Conservation (phyloP, 371 early-diverging fungal species). For the Blakeslea trispora region DNA sequence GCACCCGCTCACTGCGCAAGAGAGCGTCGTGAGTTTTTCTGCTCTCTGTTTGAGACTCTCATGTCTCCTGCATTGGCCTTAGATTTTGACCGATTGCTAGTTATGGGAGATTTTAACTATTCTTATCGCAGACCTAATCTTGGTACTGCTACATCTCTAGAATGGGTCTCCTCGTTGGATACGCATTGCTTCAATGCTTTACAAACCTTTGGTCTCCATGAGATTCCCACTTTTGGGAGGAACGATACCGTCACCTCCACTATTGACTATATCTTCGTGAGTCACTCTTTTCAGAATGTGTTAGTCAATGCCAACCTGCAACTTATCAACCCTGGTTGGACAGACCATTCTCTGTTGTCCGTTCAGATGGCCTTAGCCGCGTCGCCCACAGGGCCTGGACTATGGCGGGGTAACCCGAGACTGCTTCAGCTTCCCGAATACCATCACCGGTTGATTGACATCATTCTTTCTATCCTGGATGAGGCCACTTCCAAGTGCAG, state of each 20-base stretch:
- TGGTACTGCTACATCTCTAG: too few relatives aligned
- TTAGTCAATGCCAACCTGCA: not conserved
- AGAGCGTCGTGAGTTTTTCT: too few relatives aligned
- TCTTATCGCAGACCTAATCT: not conserved
- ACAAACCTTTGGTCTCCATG: not conserved
- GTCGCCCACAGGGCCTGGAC: not conserved
- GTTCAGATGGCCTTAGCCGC: too few relatives aligned
- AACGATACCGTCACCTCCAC: not conserved
- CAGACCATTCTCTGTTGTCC: too few relatives aligned
- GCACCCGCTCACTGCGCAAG: not conserved
- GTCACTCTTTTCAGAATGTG: not conserved
- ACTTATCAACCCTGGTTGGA: too few relatives aligned
- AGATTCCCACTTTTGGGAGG: not conserved
- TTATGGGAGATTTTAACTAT: slow-evolving; percentile 1
- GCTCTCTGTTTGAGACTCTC: too few relatives aligned
- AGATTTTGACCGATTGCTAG: too few relatives aligned
- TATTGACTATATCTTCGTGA: slow-evolving; percentile 2
- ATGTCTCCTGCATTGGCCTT: not conserved
- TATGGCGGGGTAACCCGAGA: slow-evolving; percentile 6
- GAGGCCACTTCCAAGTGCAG: too few relatives aligned
- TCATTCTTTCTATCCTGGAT: not conserved
- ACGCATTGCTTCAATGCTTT: slow-evolving; percentile 2
- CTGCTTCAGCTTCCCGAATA: not conserved
- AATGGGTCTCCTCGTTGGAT: not conserved
- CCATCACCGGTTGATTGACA: not conserved